Evolutionary conservation across 2,329 filamentous ascomycete species (phyloP).

Genomic region (Neurospora sp.): DNA sequence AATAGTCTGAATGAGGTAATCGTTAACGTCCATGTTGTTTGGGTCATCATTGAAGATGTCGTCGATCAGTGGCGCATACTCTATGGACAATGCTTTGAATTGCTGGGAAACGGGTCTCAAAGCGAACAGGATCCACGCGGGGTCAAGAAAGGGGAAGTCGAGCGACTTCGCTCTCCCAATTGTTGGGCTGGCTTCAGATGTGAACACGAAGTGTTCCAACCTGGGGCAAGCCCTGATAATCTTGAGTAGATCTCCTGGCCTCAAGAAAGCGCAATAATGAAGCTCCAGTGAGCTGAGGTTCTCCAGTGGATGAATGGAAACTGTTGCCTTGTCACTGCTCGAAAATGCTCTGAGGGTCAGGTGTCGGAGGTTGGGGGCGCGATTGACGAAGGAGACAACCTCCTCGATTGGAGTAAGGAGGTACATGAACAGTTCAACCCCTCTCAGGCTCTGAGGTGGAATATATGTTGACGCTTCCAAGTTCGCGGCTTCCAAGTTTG

Average conservation of each 20-base stretch:
- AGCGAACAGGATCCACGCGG: background rate
- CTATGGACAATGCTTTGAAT: background rate
- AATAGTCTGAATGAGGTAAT: background rate
- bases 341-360: background rate
- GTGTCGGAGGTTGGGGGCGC: background rate
- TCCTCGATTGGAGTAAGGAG: background rate
- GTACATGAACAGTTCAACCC: background rate
- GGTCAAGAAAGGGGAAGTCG: background rate
- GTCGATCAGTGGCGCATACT: background rate
- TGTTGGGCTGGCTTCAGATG: background rate
- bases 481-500: background rate
- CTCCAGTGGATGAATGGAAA: background rate
- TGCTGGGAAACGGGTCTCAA: background rate
- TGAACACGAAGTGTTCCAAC: background rate
- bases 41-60: background rate
- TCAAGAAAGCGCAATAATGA: background rate
- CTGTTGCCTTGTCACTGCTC: background rate
- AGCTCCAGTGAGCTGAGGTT: background rate
- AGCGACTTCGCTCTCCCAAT: background rate
- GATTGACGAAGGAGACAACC: background rate
- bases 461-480: background rate
- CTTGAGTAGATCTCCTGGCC: background rate
- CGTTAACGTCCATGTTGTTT: background rate
- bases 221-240: background rate
- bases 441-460: too few relatives aligned